phyloP scores from a whole-genome alignment of 2,329 filamentous ascomycete genomes.

The Fusarium pseudograminearum region DNA sequence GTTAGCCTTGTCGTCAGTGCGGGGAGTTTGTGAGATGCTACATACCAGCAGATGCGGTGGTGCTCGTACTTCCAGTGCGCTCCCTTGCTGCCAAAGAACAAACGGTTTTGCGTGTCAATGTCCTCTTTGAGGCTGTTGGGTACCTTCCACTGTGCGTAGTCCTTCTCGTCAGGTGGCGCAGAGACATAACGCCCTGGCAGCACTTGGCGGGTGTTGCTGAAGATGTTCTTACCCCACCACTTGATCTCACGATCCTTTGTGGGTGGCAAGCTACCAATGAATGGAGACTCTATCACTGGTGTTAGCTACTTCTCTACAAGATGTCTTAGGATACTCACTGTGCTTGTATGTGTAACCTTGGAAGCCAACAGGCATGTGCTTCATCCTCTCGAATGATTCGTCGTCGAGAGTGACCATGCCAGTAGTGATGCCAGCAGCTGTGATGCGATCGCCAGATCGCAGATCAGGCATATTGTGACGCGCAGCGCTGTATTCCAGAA shows the following conservation, averaged over 20 bases:
- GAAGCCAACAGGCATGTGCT: constrained; percentile 63
- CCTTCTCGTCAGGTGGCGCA: constrained; percentile 64
- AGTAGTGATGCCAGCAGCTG: constrained; percentile 70
- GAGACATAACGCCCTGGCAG: constrained; percentile 67
- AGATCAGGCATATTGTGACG: constrained; percentile 61
- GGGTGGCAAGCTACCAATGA: constrained; percentile 69
- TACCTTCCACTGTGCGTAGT: constrained; percentile 74
- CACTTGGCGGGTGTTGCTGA: constrained; percentile 66
- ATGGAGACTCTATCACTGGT: constrained; percentile 58
- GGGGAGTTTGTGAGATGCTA: constrained; percentile 8
- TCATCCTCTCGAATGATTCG: constrained; percentile 58
- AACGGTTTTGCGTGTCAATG: constrained; percentile 64
- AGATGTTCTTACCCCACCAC: constrained; percentile 72
- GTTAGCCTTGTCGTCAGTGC: constrained; percentile 15
- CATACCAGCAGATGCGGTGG: constrained; percentile 75
- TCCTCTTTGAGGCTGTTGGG: constrained; percentile 67
- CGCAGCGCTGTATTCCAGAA: constrained; percentile 65
- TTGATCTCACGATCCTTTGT: constrained; percentile 65
- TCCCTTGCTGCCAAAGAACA: constrained; percentile 70
- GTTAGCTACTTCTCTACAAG: constrained; percentile 49
- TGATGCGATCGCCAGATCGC: constrained; percentile 64
- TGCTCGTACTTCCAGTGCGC: constrained; percentile 69
- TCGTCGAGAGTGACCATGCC: constrained; percentile 67
- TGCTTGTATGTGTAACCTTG: constrained; percentile 55
- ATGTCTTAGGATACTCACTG: constrained; percentile 48